A percentile compares a stretch with the other conserved stretches of the same genome.
phyloP scores from a whole-genome alignment of 2,329 filamentous ascomycete species.

The Tolypocladium inflatum region DNA sequence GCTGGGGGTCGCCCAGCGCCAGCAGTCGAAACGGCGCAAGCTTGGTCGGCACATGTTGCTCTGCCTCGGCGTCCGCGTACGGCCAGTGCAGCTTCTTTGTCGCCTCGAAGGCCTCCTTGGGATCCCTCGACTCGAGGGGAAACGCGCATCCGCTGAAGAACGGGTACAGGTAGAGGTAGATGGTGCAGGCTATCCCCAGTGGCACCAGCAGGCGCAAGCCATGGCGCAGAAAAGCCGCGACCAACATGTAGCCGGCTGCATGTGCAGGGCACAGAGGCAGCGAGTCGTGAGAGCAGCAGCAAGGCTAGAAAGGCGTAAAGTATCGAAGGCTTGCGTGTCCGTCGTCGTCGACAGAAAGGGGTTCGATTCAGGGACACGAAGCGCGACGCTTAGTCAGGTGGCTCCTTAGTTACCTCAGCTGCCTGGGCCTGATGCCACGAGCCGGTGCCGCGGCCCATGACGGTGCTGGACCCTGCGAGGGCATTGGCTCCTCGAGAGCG shows the following conservation, averaged over 20 bases:
- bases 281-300: not conserved
- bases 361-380: not conserved
- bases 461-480: not conserved
- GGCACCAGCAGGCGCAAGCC: constrained; percentile 45
- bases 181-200: constrained; percentile 57
- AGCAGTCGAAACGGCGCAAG: constrained; percentile 76
- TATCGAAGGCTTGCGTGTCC: not conserved
- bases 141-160: constrained; percentile 73
- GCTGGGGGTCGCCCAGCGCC: constrained; percentile 81
- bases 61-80: constrained; percentile 12
- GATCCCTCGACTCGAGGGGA: constrained; percentile 40
- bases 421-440: not conserved
- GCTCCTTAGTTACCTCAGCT: not conserved
- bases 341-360: not conserved
- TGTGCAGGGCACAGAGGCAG: constrained; percentile 12
- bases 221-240: constrained; percentile 44
- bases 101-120: constrained; percentile 21
- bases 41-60: constrained; percentile 13
- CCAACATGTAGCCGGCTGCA: constrained; percentile 39
- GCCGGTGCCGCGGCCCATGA: not conserved
- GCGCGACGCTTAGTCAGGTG: not conserved
- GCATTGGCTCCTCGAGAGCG: not conserved
- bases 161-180: constrained; percentile 85
- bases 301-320: not conserved
- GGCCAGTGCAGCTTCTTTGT: constrained; percentile 34